Percentiles rank a stretch among this genome's conserved stretches.
These are phyloP conservation scores for Ophiostoma montium DNA, from an alignment of 2,329 filamentous ascomycete species.

Conservation along the genomic window DNA sequence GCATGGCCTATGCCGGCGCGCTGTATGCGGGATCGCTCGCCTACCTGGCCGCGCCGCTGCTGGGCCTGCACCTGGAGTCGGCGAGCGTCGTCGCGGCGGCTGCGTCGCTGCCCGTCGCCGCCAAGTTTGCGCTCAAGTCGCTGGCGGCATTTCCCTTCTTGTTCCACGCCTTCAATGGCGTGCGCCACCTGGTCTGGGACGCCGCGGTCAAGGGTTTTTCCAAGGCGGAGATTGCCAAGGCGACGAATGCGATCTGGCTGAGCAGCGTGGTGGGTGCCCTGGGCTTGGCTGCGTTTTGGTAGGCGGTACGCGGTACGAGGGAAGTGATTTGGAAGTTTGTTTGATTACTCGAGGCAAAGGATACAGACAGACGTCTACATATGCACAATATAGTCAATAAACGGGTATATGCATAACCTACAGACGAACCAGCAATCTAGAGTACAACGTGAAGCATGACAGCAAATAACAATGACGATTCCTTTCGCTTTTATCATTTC, in stretches of 20 bases:
- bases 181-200: slow-evolving; percentile 41
- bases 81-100: slow-evolving; percentile 46
- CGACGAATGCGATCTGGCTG: slow-evolving; percentile 34
- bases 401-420: slow-evolving; percentile 1
- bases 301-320: too few species aligned
- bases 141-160: slow-evolving; percentile 43
- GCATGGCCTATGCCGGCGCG: slow-evolving; percentile 51
- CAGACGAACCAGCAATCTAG: background rate
- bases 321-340: too few species aligned
- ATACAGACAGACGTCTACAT: too few species aligned
- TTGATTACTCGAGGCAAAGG: too few species aligned
- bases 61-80: slow-evolving; percentile 50
- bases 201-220: slow-evolving; percentile 32
- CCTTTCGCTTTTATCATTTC: background rate
- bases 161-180: slow-evolving; percentile 42
- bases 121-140: slow-evolving; percentile 45
- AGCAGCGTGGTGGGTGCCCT: slow-evolving; percentile 29
- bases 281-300: slow-evolving; percentile 31
- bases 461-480: too few species aligned
- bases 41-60: slow-evolving; percentile 66
- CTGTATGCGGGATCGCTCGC: slow-evolving; percentile 69
- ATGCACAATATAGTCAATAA: background rate
- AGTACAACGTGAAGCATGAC: too few species aligned
- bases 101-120: slow-evolving; percentile 41
- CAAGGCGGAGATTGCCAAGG: slow-evolving; percentile 30